Evolutionary conservation across 1,284 basidiomycete species (phyloP), one percentile per base, ranked within the genome.

Genomic region (Acaromyces ingoldii): DNA sequence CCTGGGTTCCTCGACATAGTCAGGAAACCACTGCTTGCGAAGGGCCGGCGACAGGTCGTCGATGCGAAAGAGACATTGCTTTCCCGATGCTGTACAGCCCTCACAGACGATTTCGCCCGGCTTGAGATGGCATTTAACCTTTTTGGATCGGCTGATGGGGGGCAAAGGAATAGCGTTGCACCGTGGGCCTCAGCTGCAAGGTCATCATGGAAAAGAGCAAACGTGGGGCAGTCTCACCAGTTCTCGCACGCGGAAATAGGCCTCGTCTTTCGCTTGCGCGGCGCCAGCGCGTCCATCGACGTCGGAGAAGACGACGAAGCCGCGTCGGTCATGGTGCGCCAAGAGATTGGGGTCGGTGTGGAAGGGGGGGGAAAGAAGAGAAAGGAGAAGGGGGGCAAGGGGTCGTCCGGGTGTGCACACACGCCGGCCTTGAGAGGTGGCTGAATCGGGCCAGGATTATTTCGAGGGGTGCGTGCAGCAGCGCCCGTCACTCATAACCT

Each of bases 221-320:
- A 3, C 36, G 24, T 6, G n/a, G 21, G 21, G n/a, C 9, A 31
- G 13, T 39, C 53, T 34, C 24, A 55, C 53, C 66, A 70, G 6
- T 61, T 58, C 33, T 70, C 68, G 46, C 68, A 70, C 1, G 68
- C 68, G 36, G 61, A 64, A 36, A 70, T 61, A 17, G 68, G 68
- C 7, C 68, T 45, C 9, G 68, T 70, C 21, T 65, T 57, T 59
- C 64, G 67, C 42, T 68, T 70, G 28, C 65, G 61, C n/a, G n/a
- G n/a, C n/a, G n/a, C n/a, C n/a, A n/a, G n/a, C n/a, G n/a, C n/a
- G n/a, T n/a, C n/a, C n/a, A n/a, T n/a, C n/a, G n/a, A n/a, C n/a
- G n/a, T n/a, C n/a, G n/a, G n/a, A n/a, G n/a, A n/a, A n/a, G n/a
- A n/a, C n/a, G n/a, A n/a, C n/a, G n/a, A n/a, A n/a, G n/a, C n/a